These are phyloP conservation scores for Cystobasidiaceae sp. DNA, from an alignment of 1,284 basidiomycete genomes.

Conservation along the genomic window DNA sequence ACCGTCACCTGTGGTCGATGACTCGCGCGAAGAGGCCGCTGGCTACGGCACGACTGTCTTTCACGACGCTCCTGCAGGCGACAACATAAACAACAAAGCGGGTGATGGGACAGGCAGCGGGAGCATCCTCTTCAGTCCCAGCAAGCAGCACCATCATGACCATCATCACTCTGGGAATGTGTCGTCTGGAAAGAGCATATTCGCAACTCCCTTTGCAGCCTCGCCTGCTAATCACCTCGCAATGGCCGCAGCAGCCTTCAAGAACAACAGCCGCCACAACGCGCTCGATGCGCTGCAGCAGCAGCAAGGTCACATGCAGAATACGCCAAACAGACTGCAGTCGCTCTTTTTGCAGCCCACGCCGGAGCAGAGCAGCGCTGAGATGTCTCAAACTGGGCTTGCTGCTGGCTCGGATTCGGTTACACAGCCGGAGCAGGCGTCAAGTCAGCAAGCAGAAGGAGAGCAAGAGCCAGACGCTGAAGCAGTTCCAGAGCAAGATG, in stretches of 20 bases:
- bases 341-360: conserved; percentile 15
- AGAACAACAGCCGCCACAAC: conserved; percentile 6
- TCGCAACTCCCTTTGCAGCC: neutral
- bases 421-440: too few species aligned
- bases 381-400: too few species aligned
- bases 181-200: neutral
- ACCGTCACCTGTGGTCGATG: neutral
- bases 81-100: neutral
- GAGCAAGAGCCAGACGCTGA: neutral
- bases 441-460: neutral
- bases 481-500: too few species aligned
- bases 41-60: conserved; percentile 3
- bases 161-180: neutral
- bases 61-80: neutral
- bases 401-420: too few species aligned
- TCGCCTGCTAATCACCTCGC: conserved; percentile 16
- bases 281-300: too few species aligned
- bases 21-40: neutral
- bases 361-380: too few species aligned
- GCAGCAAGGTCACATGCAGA: too few species aligned
- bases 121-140: conserved; percentile 13
- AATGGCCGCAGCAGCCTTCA: conserved; percentile 24
- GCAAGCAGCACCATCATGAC: neutral
- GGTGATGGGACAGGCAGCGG: neutral
- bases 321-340: conserved; percentile 14